Evolutionary conservation across 208 protist genomes (phyloP).

Genomic region (Phytomonas serpens): DNA sequence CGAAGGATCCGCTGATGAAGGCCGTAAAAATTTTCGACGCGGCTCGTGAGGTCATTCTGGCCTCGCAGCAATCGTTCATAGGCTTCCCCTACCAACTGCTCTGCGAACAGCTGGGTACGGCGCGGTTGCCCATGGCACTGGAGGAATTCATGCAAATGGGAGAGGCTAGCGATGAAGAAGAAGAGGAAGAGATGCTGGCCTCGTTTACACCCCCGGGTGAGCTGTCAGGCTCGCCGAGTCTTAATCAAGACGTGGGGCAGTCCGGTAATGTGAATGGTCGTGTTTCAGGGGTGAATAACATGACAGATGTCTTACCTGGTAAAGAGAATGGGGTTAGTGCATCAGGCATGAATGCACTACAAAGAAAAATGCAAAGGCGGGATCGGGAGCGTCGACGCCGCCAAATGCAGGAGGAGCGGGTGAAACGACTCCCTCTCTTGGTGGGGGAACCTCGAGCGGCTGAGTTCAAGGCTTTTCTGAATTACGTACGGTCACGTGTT

Average conservation of each 20-base stretch:
- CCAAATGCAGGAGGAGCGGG: neutral
- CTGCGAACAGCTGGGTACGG: conserved; percentile 47
- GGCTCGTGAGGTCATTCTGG: conserved; percentile 40
- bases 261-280: neutral
- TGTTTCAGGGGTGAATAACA: neutral
- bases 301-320: neutral
- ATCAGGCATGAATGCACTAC: neutral
- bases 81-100: conserved; percentile 54
- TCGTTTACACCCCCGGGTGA: neutral
- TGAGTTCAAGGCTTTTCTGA: conserved; percentile 28
- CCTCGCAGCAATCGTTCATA: conserved; percentile 64
- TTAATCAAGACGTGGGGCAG: neutral
- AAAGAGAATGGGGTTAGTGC: neutral
- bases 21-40: conserved; percentile 33
- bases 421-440: conserved; percentile 28
- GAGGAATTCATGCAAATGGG: conserved; percentile 21
- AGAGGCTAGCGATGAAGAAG: conserved; percentile 15
- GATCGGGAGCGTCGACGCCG: conserved; percentile 19
- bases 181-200: conserved; percentile 7
- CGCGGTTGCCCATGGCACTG: conserved; percentile 29
- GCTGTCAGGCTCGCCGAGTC: neutral
- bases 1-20: conserved; percentile 19
- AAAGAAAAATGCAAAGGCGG: conserved; percentile 9
- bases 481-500: conserved; percentile 17
- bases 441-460: conserved; percentile 31